Evolutionary conservation across 345 rosid genomes (phyloP).

Genomic region (Melaleuca quinquenervia): DNA sequence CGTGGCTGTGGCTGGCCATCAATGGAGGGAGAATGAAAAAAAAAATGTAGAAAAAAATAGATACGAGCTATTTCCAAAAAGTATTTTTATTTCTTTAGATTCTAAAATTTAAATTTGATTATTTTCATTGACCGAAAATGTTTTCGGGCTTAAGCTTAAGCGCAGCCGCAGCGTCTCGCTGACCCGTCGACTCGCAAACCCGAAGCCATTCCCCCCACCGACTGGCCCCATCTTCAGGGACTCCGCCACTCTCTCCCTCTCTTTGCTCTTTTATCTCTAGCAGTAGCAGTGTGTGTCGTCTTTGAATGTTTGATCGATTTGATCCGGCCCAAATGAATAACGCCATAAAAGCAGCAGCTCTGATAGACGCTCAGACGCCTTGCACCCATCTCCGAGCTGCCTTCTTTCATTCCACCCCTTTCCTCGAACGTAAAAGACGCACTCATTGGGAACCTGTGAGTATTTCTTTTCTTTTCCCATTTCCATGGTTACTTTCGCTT

Average conservation of each 20-base stretch:
- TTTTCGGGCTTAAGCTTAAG: background rate
- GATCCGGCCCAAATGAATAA: background rate
- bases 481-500: background rate
- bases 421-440: constrained; percentile 9
- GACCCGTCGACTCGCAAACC: background rate
- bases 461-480: background rate
- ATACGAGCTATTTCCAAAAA: too few relatives aligned
- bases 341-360: background rate
- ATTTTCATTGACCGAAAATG: too few relatives aligned
- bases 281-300: background rate
- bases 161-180: background rate
- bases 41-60: too few relatives aligned
- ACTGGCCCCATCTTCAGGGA: background rate
- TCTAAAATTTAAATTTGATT: too few relatives aligned
- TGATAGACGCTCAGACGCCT: background rate
- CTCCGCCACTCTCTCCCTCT: background rate
- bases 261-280: background rate
- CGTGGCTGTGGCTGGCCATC: too few relatives aligned
- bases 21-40: too few relatives aligned
- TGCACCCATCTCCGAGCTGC: background rate
- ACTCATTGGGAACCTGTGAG: constrained; percentile 8
- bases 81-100: too few relatives aligned
- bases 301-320: background rate
- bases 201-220: background rate
- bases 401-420: constrained; percentile 9